These are phyloP conservation scores for Penicillium sp. DNA, from an alignment of 2,329 filamentous ascomycete species.

Conservation along the genomic window DNA sequence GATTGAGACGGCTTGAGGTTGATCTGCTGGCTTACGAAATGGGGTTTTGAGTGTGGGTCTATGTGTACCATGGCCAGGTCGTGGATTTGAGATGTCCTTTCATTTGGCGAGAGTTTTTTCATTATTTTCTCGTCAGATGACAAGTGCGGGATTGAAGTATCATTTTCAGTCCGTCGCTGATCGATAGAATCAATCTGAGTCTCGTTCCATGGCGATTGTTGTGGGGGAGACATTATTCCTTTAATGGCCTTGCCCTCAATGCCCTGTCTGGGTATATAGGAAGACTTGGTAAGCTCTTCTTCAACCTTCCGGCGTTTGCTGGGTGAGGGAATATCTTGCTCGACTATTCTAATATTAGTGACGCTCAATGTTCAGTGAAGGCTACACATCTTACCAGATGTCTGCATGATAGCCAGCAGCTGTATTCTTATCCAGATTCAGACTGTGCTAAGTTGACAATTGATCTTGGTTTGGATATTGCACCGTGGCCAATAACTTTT, in stretches of 20 bases:
- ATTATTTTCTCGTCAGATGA: not conserved
- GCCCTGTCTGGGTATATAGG: not conserved
- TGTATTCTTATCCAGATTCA: not conserved
- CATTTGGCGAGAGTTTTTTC: not conserved
- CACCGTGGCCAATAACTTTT: not conserved
- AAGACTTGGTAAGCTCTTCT: not conserved
- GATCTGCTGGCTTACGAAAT: not conserved
- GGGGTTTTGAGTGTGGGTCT: not conserved
- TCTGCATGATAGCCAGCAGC: not conserved
- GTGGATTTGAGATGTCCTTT: not conserved
- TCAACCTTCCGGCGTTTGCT: constrained; percentile 2
- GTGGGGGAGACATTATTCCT: not conserved
- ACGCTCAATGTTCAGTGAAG: not conserved
- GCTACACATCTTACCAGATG: not conserved
- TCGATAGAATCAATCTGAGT: not conserved
- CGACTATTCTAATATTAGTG: not conserved
- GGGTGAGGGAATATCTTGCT: not conserved
- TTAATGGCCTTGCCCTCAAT: not conserved
- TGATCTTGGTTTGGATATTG: not conserved
- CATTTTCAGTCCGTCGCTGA: not conserved
- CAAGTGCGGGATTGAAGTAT: not conserved
- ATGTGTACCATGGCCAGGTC: not conserved
- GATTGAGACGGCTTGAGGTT: not conserved
- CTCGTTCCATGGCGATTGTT: not conserved
- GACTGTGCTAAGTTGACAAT: not conserved